Conservation (phyloP, 139 green algal species). For the Chlorella sp. region DNA sequence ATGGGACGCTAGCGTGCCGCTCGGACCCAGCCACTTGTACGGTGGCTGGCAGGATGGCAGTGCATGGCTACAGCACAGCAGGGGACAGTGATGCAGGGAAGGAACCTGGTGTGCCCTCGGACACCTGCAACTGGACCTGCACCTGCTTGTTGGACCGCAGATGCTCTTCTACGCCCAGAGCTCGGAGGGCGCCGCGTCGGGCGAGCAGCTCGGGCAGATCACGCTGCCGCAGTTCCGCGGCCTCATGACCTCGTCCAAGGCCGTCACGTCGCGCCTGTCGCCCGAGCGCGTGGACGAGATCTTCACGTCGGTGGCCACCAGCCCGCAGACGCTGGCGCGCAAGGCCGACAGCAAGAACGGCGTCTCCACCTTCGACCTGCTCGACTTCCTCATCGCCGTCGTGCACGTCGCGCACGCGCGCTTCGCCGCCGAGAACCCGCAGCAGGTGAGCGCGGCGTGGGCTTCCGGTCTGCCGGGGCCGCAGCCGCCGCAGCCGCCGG, state of each 20-base stretch:
- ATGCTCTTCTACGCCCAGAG: slow-evolving; percentile 55
- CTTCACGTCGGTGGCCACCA: slow-evolving; percentile 44
- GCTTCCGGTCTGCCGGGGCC: not conserved
- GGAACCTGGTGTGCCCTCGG: too few relatives aligned
- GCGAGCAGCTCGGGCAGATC: slow-evolving; percentile 47
- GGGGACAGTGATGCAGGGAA: too few relatives aligned
- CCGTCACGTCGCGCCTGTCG: slow-evolving; percentile 33
- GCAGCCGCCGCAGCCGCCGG: too few relatives aligned
- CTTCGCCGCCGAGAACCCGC: slow-evolving; percentile 31
- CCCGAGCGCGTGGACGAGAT: slow-evolving; percentile 48
- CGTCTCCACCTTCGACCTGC: slow-evolving; percentile 44
- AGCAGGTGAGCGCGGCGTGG: slow-evolving; percentile 20
- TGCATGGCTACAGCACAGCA: not conserved
- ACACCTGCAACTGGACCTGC: too few relatives aligned
- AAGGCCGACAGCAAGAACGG: slow-evolving; percentile 34
- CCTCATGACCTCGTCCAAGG: slow-evolving; percentile 38
- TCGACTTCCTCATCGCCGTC: slow-evolving; percentile 56
- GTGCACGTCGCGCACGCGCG: slow-evolving; percentile 43
- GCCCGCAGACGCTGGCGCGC: slow-evolving; percentile 29
- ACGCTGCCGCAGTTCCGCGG: slow-evolving; percentile 57
- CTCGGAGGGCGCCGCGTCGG: slow-evolving; percentile 29
- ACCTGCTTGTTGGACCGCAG: too few relatives aligned
- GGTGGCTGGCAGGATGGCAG: not conserved
- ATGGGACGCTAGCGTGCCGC: not conserved
- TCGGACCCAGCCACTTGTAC: not conserved